Percentiles rank a stretch among this genome's conserved stretches.
Conservation (phyloP, 2,329 filamentous ascomycete genomes). For the Lasiodiplodia citricola region DNA sequence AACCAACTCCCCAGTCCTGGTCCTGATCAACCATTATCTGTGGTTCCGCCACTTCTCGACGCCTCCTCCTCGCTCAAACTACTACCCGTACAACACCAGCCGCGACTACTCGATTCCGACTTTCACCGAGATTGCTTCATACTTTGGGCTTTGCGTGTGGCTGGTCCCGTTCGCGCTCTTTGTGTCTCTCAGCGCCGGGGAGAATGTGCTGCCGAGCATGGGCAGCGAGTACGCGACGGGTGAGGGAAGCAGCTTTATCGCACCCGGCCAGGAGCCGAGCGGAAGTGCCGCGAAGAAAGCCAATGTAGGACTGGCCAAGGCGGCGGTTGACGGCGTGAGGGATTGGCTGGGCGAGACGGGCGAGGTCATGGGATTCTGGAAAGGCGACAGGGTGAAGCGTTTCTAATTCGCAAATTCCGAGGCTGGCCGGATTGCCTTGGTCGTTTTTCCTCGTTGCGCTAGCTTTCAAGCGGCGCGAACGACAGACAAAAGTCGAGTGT, state of each 20-base stretch:
- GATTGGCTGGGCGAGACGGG: slow-evolving; percentile 70
- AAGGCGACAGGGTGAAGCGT: slow-evolving; percentile 61
- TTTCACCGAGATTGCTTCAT: slow-evolving; percentile 94
- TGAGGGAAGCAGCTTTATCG: slow-evolving; percentile 56
- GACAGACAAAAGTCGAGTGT: too few relatives aligned
- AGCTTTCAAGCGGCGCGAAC: neutral
- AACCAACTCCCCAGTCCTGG: slow-evolving; percentile 63
- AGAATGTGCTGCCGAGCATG: slow-evolving; percentile 94
- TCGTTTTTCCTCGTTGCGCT: neutral
- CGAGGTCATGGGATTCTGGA: slow-evolving; percentile 67
- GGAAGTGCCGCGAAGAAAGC: slow-evolving; percentile 58
- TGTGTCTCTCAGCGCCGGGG: slow-evolving; percentile 89
- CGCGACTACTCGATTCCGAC: slow-evolving; percentile 72
- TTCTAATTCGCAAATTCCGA: slow-evolving; percentile 36
- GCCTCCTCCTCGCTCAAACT: slow-evolving; percentile 55
- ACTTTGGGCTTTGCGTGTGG: slow-evolving; percentile 97
- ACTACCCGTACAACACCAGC: slow-evolving; percentile 61
- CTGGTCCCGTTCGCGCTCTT: slow-evolving; percentile 94
- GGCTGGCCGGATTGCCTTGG: neutral
- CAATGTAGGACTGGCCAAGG: slow-evolving; percentile 61
- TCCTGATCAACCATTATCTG: slow-evolving; percentile 88
- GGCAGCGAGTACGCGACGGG: slow-evolving; percentile 74
- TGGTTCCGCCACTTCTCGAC: slow-evolving; percentile 94
- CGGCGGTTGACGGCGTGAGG: slow-evolving; percentile 63
- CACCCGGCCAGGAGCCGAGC: slow-evolving; percentile 50